These are phyloP conservation scores for Rutidosis leptorrhynchoides DNA, from an alignment of 129 eudicot species.

Conservation along the genomic window DNA sequence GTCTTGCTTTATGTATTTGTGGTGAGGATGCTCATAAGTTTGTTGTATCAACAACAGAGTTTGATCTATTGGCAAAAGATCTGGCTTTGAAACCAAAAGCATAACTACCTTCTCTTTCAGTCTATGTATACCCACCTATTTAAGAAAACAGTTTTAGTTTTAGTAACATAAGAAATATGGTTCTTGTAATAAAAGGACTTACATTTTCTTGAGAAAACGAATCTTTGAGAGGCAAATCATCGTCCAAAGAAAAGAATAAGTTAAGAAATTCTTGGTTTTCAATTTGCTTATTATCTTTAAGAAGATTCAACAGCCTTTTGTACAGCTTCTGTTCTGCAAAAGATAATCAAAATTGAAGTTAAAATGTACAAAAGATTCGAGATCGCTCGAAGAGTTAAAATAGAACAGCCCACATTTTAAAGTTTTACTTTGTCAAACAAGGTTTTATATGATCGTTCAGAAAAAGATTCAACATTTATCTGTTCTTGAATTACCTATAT, in stretches of 20 bases:
- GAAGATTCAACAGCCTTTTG: constrained; percentile 41
- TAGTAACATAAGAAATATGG: not conserved
- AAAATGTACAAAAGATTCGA: not conserved
- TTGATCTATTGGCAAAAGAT: constrained; percentile 53
- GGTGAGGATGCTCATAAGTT: constrained; percentile 44
- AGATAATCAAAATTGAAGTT: constrained; percentile 8
- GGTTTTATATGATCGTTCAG: not conserved
- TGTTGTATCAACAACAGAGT: constrained; percentile 51
- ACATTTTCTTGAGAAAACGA: constrained; percentile 52
- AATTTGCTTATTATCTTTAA: constrained; percentile 31
- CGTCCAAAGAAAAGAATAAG: constrained; percentile 44
- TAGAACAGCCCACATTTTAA: not conserved
- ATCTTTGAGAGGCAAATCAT: constrained; percentile 58
- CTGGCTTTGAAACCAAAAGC: constrained; percentile 67
- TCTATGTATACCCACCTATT: constrained; percentile 48
- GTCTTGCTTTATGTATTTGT: constrained; percentile 27
- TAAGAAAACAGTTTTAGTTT: constrained; percentile 2
- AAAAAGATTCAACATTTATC: not conserved
- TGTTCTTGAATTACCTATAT: constrained; percentile 39
- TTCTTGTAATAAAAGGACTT: constrained; percentile 9
- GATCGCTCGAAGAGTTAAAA: not conserved
- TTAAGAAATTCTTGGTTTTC: constrained; percentile 58
- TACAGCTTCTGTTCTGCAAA: constrained; percentile 53
- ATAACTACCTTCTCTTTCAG: constrained; percentile 62
- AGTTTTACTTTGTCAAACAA: not conserved